phyloP scores from a whole-genome alignment of 139 green algal species.

The Chlamydomonas sp. region DNA sequence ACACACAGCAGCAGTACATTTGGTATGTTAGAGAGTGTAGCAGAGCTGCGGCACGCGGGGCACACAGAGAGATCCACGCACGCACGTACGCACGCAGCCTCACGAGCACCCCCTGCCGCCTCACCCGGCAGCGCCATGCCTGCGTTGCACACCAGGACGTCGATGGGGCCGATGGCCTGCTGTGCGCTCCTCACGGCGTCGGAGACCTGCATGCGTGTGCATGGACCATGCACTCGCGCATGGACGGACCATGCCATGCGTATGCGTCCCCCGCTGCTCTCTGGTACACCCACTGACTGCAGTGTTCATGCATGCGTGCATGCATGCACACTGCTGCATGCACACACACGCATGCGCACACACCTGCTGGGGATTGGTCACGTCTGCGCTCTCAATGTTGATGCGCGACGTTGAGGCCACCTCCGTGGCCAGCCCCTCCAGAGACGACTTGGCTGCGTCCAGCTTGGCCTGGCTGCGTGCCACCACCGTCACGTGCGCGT shows the following conservation, averaged over 20 bases:
- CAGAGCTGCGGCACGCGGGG: too few relatives aligned
- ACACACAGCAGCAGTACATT: too few relatives aligned
- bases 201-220: neutral
- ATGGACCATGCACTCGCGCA: too few relatives aligned
- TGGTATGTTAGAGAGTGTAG: too few relatives aligned
- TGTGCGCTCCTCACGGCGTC: neutral
- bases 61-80: too few relatives aligned
- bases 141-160: conserved; percentile 65
- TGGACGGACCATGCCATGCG: too few relatives aligned
- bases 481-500: conserved; percentile 49
- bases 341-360: neutral
- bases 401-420: conserved; percentile 8
- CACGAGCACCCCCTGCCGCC: too few relatives aligned
- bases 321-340: too few relatives aligned
- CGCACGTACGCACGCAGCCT: too few relatives aligned
- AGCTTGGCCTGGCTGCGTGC: conserved; percentile 52
- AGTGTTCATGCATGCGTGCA: too few relatives aligned
- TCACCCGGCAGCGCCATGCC: conserved; percentile 46
- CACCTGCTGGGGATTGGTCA: conserved; percentile 21
- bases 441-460: conserved; percentile 20
- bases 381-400: conserved; percentile 10
- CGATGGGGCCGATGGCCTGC: conserved; percentile 38
- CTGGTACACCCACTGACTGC: too few relatives aligned
- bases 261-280: too few relatives aligned
- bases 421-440: neutral